These are phyloP conservation scores for Phytophthora aleatoria DNA, from an alignment of 352 stramenopile species.

Conservation along the genomic window DNA sequence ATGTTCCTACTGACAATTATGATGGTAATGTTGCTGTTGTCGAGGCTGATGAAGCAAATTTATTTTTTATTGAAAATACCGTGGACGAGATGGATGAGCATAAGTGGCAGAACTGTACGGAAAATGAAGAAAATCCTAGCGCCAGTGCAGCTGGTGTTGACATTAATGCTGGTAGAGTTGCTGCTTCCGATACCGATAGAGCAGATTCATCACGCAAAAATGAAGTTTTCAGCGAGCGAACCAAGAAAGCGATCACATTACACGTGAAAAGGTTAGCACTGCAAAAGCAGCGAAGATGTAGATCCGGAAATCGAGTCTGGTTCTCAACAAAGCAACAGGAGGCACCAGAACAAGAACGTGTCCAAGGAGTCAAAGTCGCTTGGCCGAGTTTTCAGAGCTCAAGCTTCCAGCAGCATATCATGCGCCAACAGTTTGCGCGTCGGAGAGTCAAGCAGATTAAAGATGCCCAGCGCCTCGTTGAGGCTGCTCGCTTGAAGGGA, in stretches of 20 bases:
- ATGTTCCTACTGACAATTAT: background rate
- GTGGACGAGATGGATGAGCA: background rate
- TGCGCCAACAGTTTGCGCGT: constrained; percentile 52
- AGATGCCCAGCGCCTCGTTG: constrained; percentile 25
- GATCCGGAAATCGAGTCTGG: background rate
- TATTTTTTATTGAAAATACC: background rate
- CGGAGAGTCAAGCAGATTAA: constrained; percentile 27
- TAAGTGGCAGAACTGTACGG: background rate
- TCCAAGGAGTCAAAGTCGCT: constrained; percentile 5
- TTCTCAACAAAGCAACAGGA: background rate
- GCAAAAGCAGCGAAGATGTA: constrained; percentile 7
- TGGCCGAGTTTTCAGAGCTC: constrained; percentile 61
- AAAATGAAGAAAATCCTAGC: background rate
- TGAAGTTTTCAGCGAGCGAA: constrained; percentile 19
- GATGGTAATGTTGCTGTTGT: background rate
- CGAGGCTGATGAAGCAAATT: background rate
- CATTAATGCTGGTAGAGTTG: background rate
- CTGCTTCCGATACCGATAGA: background rate
- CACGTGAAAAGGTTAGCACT: constrained; percentile 23
- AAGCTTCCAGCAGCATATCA: constrained; percentile 63
- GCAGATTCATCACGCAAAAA: background rate
- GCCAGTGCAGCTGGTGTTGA: background rate
- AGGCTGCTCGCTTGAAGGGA: constrained; percentile 32
- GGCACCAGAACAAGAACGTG: background rate
- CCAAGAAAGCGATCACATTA: constrained; percentile 22